Conservation (phyloP, 139 green algal genomes). For the Chlorella sp. region DNA sequence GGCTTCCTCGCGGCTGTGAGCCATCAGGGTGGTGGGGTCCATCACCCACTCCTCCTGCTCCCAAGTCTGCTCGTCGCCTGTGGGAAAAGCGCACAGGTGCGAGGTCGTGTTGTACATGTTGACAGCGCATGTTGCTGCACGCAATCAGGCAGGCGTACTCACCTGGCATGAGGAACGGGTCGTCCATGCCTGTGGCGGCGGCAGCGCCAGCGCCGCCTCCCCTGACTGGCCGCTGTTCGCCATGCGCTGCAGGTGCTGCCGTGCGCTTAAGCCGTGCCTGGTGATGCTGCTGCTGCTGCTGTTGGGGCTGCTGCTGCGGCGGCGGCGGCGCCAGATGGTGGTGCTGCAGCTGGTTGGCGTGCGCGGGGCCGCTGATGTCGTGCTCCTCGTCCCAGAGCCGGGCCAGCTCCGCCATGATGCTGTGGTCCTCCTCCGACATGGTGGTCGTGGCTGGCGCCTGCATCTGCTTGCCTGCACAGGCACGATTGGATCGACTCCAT, state of each 20-base stretch:
- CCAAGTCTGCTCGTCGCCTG: constrained; percentile 8
- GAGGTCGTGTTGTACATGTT: neutral
- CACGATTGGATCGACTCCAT: too few species aligned
- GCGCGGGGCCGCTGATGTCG: neutral
- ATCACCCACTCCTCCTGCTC: neutral
- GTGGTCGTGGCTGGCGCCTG: too few species aligned
- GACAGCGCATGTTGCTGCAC: neutral
- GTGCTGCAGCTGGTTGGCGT: neutral
- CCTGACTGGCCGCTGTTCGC: neutral
- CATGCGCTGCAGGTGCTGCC: neutral
- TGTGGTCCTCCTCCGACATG: neutral
- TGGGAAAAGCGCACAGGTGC: neutral
- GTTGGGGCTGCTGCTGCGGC: neutral
- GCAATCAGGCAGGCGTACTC: neutral
- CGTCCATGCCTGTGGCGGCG: neutral
- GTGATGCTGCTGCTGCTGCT: neutral
- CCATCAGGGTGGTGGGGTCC: neutral
- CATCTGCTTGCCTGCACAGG: too few species aligned
- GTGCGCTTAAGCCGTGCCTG: neutral
- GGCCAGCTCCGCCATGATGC: constrained; percentile 2
- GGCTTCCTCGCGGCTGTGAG: too few species aligned
- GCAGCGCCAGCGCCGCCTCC: neutral
- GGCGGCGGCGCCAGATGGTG: neutral
- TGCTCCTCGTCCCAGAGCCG: constrained; percentile 3
- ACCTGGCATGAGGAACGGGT: neutral